phyloP scores from a whole-genome alignment of 73 alveolate species.

The Stentor roeselii region DNA sequence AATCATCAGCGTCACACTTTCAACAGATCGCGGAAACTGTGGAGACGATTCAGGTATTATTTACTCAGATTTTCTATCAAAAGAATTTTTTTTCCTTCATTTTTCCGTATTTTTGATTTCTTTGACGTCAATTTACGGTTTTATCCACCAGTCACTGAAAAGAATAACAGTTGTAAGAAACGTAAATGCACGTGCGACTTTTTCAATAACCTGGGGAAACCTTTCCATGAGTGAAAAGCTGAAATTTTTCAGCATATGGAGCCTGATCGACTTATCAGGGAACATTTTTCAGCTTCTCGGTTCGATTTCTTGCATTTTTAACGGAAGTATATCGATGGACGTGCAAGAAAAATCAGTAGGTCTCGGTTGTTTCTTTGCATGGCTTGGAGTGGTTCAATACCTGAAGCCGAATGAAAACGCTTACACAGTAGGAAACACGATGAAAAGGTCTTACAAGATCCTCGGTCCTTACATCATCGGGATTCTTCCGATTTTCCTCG shows the following conservation, averaged over 20 bases:
- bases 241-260: conserved; percentile 73
- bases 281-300: conserved; percentile 72
- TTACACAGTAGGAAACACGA: conserved; percentile 50
- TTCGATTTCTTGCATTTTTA: conserved; percentile 29
- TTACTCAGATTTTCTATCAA: not conserved
- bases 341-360: conserved; percentile 65
- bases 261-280: conserved; percentile 53
- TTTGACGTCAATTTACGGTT: conserved; percentile 35
- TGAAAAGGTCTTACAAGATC: conserved; percentile 52
- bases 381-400: conserved; percentile 73
- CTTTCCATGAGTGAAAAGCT: conserved; percentile 45
- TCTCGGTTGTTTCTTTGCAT: conserved; percentile 74
- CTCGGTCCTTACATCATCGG: conserved; percentile 66
- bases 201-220: conserved; percentile 46
- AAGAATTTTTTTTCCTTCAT: conserved; percentile 46
- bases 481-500: conserved; percentile 79
- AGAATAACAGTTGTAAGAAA: not conserved
- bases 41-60: not conserved
- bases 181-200: not conserved
- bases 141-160: conserved; percentile 57
- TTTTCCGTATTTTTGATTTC: conserved; percentile 53
- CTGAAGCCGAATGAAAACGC: conserved; percentile 29
- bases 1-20: not conserved
- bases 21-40: not conserved
- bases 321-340: conserved; percentile 18